Evolutionary conservation across 2,329 filamentous ascomycete genomes (phyloP).

Genomic region (Hortaea werneckii): DNA sequence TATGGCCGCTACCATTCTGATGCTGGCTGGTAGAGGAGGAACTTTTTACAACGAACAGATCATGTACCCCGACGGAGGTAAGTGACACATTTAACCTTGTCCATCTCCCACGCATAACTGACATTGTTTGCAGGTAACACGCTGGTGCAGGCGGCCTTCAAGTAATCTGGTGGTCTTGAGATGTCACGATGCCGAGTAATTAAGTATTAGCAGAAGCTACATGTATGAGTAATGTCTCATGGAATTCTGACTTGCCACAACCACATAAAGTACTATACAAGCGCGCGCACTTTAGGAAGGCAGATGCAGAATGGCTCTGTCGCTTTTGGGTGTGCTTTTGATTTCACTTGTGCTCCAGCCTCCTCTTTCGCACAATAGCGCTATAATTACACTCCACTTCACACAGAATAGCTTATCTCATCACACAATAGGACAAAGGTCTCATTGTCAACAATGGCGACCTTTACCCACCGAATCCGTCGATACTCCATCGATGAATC

Average conservation of each 20-base stretch:
- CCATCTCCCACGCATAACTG: too few species aligned
- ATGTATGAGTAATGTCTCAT: too few species aligned
- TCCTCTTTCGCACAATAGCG: too few species aligned
- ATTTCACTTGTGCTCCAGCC: too few species aligned
- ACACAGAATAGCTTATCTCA: too few species aligned
- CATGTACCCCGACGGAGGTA: slow-evolving; percentile 39
- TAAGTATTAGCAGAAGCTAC: too few species aligned
- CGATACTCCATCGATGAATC: not conserved
- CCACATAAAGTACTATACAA: too few species aligned
- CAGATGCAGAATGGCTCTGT: too few species aligned
- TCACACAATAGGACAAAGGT: not conserved
- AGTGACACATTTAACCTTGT: not conserved
- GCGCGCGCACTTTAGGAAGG: not conserved
- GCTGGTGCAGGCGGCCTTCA: slow-evolving; percentile 2
- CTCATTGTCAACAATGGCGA: not conserved
- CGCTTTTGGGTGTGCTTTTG: too few species aligned
- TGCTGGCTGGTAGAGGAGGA: slow-evolving; percentile 42
- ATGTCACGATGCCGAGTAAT: too few species aligned
- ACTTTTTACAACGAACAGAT: slow-evolving; percentile 46
- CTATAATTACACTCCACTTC: too few species aligned
- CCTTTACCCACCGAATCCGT: slow-evolving; percentile 1
- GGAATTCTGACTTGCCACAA: too few species aligned
- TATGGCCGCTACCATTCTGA: slow-evolving; percentile 42
- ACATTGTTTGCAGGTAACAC: not conserved
- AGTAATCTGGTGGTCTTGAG: not conserved